Evolutionary conservation across 768 basidiomycete species (phyloP), one percentile per base, ranked within the genome.

Genomic region (Termitomyces sp.): DNA sequence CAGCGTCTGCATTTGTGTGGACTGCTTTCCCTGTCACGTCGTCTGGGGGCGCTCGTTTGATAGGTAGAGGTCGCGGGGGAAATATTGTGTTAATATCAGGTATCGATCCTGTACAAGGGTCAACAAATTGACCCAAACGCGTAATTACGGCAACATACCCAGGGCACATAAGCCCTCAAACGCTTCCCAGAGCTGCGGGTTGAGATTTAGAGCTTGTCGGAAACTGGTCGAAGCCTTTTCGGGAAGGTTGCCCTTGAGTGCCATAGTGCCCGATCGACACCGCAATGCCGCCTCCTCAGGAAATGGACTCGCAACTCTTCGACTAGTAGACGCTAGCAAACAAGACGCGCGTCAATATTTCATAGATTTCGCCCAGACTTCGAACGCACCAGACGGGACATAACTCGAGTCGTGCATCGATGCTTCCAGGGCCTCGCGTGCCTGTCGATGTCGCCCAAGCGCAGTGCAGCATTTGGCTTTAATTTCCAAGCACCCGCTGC

Each of bases 161-260:
- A 91, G 72, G 30, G 79, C 72, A 68, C 94, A 96, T 34, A 97
- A 70, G 0, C 91, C 93, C 66, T 94, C 91, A 64, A 94, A 89
- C 5, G 94, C 94, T 68, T 97, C 94, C 93, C 93, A 96, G 53
- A 94, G 72, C 67, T 91, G 81, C 32, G 91, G 90, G 66, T 92
- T 86, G 46, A 85, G 67, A 14, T 75, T 68, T 58, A 97, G 76
- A 27, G 92, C 89, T 57, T 85, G 81, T 45, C 78, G 78, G 69
- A 88, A 95, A 65, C 84, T 86, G 53, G 72, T 65, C 25, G 79
- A 74, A n/a, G 94, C 94, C 61, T 83, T 81, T 53, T 88, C 85
- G 3, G 80, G 80, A 57, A 89, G 78, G 68, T 93, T 91, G 48
- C 88, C 91, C 70, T 87, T 90, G 66, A 86, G 64, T 32, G 92